Conservation (phyloP, 2,329 filamentous ascomycete species). For the Ophiostoma piceae region DNA sequence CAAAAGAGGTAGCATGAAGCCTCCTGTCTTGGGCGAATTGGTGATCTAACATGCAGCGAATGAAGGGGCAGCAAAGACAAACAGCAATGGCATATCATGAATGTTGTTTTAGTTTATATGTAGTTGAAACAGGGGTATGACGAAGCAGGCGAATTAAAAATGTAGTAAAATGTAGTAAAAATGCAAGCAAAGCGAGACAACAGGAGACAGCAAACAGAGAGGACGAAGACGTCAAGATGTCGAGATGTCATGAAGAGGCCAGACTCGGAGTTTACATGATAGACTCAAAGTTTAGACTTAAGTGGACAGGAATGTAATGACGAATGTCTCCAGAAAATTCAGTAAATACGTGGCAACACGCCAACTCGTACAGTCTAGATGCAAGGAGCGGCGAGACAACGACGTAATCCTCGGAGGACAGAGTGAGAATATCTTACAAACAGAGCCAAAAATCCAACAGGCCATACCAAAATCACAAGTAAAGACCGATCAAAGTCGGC, state of each 20-base stretch:
- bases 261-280: background rate
- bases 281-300: background rate
- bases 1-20: background rate
- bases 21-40: background rate
- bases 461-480: background rate
- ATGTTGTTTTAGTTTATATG: background rate
- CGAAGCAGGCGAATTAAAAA: background rate
- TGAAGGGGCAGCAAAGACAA: background rate
- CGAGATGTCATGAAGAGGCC: background rate
- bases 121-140: background rate
- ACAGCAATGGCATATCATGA: constrained; percentile 4
- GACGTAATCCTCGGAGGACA: background rate
- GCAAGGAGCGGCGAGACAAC: background rate
- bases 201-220: too few species aligned
- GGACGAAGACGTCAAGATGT: background rate
- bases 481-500: background rate
- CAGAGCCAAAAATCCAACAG: too few species aligned
- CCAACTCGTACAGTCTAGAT: background rate
- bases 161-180: background rate
- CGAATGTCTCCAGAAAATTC: background rate
- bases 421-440: too few species aligned
- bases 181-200: background rate
- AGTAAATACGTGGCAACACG: background rate
- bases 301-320: background rate
- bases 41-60: background rate